A percentile compares a stretch with the other conserved stretches of the same genome.
These are phyloP conservation scores for Starmerella vaccinii DNA, from an alignment of 805 yeast genomes.

Conservation along the genomic window DNA sequence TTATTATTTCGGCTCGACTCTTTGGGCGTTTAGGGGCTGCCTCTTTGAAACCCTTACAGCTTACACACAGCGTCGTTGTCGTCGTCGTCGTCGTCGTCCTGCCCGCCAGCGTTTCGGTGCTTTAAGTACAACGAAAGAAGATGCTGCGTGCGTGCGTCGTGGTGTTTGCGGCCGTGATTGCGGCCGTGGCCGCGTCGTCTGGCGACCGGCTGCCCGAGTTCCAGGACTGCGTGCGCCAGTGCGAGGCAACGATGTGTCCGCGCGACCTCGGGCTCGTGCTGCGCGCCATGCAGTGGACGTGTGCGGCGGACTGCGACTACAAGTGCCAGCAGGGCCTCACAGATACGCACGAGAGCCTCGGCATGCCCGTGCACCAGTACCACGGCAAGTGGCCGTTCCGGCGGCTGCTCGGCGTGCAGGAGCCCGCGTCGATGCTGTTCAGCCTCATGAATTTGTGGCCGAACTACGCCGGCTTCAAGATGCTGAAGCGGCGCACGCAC, in stretches of 20 bases:
- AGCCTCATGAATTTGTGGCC: slow-evolving; percentile 63
- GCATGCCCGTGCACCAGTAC: slow-evolving; percentile 63
- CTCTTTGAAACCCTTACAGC: too few species aligned
- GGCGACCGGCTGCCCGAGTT: slow-evolving; percentile 46
- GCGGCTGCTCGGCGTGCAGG: slow-evolving; percentile 73
- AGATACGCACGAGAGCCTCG: slow-evolving; percentile 35
- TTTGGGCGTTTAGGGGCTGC: too few species aligned
- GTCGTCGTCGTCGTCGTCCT: too few species aligned
- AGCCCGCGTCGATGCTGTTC: slow-evolving; percentile 67
- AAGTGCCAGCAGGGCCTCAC: slow-evolving; percentile 79
- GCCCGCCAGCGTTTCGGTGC: too few species aligned
- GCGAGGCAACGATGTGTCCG: slow-evolving; percentile 34
- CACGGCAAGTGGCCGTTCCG: slow-evolving; percentile 97
- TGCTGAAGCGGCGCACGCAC: slow-evolving; percentile 24
- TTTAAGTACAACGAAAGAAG: too few species aligned
- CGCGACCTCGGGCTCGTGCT: slow-evolving; percentile 32
- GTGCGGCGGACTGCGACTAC: slow-evolving; percentile 78
- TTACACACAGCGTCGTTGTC: too few species aligned
- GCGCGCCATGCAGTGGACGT: slow-evolving; percentile 56
- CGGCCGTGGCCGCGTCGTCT: slow-evolving; percentile 33
- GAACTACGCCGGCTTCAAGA: slow-evolving; percentile 42
- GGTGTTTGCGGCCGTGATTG: neutral
- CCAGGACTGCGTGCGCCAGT: slow-evolving; percentile 35
- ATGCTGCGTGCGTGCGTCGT: neutral
- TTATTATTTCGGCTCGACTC: too few species aligned